Conservation (phyloP, 352 stramenopile species). For the Pythium phragmitis region DNA sequence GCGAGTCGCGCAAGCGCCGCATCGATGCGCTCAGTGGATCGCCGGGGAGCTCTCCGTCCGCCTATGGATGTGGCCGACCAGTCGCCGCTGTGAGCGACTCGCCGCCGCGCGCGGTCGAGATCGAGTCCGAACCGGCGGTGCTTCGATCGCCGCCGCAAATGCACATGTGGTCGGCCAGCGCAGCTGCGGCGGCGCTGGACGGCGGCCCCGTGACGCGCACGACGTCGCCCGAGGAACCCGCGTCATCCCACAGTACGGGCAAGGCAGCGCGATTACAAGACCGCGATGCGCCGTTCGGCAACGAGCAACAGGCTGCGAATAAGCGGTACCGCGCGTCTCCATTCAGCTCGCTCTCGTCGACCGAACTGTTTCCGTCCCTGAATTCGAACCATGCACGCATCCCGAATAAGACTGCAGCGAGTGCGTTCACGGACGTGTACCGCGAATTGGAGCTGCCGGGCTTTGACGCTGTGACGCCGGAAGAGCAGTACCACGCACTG, state of each 20-base stretch:
- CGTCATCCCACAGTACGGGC: not conserved
- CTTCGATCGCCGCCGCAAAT: constrained; percentile 7
- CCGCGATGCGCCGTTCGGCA: constrained; percentile 17
- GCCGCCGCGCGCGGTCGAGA: not conserved
- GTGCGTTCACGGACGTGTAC: constrained; percentile 1
- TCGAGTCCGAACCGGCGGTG: not conserved
- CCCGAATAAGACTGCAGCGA: not conserved
- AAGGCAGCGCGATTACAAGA: constrained; percentile 19
- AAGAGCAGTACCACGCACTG: constrained; percentile 38
- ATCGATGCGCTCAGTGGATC: constrained; percentile 17
- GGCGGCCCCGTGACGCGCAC: constrained; percentile 17
- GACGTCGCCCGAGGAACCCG: constrained; percentile 10
- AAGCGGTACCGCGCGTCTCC: constrained; percentile 25
- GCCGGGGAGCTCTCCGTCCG: constrained; percentile 3
- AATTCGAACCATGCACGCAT: not conserved
- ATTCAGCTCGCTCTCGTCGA: constrained; percentile 9
- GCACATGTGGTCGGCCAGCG: constrained; percentile 21
- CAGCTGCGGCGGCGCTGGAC: not conserved
- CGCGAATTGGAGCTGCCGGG: constrained; percentile 9
- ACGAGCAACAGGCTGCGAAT: constrained; percentile 15
- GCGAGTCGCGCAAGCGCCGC: constrained; percentile 22
- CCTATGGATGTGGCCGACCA: not conserved
- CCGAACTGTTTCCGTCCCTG: constrained; percentile 21
- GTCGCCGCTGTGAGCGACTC: not conserved
- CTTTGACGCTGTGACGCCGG: constrained; percentile 24